Evolutionary conservation across 768 basidiomycete species (phyloP).

Genomic region (Tubosaeta sp.): DNA sequence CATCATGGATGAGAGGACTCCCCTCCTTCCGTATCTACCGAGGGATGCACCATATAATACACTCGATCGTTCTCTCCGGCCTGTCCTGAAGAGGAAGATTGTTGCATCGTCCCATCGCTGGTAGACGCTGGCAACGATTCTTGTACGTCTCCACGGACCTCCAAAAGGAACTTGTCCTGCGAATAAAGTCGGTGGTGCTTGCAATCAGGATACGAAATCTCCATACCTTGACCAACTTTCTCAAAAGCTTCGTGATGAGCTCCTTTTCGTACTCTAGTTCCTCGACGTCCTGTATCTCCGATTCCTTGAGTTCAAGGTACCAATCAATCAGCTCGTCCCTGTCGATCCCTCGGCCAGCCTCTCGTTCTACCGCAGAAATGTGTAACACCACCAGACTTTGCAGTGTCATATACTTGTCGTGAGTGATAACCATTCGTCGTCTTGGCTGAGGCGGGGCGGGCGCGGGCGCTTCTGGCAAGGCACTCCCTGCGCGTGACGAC

Average conservation of each 20-base stretch:
- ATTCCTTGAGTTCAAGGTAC: slow-evolving; percentile 91
- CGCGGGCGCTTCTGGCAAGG: slow-evolving; percentile 28
- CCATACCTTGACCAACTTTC: slow-evolving; percentile 83
- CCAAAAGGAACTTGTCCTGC: slow-evolving; percentile 82
- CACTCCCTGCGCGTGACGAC: slow-evolving; percentile 28
- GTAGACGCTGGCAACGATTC: slow-evolving; percentile 65
- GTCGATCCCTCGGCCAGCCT: slow-evolving; percentile 73
- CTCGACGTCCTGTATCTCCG: slow-evolving; percentile 76
- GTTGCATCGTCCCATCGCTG: slow-evolving; percentile 48
- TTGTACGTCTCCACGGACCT: slow-evolving; percentile 78
- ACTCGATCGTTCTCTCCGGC: slow-evolving; percentile 62
- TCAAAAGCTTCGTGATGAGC: slow-evolving; percentile 83
- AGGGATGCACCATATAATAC: slow-evolving; percentile 88
- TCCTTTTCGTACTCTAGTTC: slow-evolving; percentile 90
- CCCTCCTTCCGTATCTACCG: slow-evolving; percentile 65
- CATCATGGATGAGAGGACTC: slow-evolving; percentile 33
- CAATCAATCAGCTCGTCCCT: slow-evolving; percentile 92
- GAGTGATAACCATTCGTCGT: slow-evolving; percentile 86
- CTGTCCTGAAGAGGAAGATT: slow-evolving; percentile 47
- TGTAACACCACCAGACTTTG: slow-evolving; percentile 87
- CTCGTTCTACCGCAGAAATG: slow-evolving; percentile 70
- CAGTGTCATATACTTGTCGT: slow-evolving; percentile 90
- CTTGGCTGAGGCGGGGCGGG: slow-evolving; percentile 47
- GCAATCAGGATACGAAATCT: neutral
- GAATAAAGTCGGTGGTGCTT: slow-evolving; percentile 3